Evolutionary conservation across 495 filamentous ascomycete species (phyloP).

Genomic region (Lichina pygmaea): DNA sequence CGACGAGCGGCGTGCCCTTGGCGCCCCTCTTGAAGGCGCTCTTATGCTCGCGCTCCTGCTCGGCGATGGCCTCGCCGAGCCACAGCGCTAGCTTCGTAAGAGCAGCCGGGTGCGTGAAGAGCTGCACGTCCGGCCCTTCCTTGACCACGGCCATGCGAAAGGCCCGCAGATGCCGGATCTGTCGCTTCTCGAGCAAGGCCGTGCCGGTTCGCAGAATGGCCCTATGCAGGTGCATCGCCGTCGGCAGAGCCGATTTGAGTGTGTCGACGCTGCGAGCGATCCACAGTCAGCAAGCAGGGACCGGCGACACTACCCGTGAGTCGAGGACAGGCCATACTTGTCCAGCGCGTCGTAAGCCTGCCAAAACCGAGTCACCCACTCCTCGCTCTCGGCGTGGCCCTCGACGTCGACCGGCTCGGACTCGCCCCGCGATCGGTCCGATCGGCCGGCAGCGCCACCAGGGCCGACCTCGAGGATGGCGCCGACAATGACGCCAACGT

Average conservation of each 20-base stretch:
- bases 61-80: constrained; percentile 78
- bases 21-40: constrained; percentile 41
- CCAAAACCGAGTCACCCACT: constrained; percentile 63
- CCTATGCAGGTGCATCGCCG: constrained; percentile 66
- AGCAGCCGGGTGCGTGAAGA: constrained; percentile 80
- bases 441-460: constrained; percentile 10
- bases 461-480: constrained; percentile 79
- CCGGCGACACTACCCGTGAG: neutral
- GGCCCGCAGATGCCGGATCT: constrained; percentile 70
- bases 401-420: constrained; percentile 38
- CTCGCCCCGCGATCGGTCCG: constrained; percentile 6
- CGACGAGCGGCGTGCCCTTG: constrained; percentile 59
- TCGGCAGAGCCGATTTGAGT: constrained; percentile 49
- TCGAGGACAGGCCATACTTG: constrained; percentile 20
- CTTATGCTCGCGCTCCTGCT: constrained; percentile 52
- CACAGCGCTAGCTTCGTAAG: constrained; percentile 80
- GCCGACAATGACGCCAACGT: constrained; percentile 72
- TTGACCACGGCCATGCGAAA: constrained; percentile 93
- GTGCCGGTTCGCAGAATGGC: constrained; percentile 88
- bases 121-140: constrained; percentile 65
- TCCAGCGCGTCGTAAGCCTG: constrained; percentile 52
- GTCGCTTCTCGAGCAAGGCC: constrained; percentile 68
- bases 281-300: constrained; percentile 6
- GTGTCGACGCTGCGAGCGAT: constrained; percentile 30
- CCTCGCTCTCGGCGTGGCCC: constrained; percentile 48